Percentiles rank a stretch among this genome's conserved stretches.
Conservation (phyloP, 23 red algal species). For the Agarophyton chilense region DNA sequence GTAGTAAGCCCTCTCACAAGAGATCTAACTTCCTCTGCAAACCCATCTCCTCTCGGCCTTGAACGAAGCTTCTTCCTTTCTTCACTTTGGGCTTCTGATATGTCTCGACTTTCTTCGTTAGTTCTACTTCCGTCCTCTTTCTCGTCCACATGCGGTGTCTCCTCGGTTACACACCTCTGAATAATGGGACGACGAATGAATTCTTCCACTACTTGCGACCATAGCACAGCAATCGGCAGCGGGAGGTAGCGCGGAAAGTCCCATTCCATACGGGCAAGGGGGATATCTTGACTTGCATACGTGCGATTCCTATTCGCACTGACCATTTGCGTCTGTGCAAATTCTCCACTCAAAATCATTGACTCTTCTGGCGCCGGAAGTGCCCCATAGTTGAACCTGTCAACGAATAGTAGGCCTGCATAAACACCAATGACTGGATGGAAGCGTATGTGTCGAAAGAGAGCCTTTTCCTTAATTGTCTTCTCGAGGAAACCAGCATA, state of each 20-base stretch:
- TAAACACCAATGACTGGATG: slow-evolving; percentile 77
- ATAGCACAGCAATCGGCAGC: slow-evolving; percentile 51
- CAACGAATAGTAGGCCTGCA: slow-evolving; percentile 74
- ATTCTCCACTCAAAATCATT: slow-evolving; percentile 65
- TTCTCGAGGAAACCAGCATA: slow-evolving; percentile 82
- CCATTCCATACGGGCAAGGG: slow-evolving; percentile 70
- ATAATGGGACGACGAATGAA: slow-evolving; percentile 71
- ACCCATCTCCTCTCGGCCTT: slow-evolving; percentile 63
- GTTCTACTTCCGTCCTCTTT: neutral
- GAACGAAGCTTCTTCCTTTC: slow-evolving; percentile 1
- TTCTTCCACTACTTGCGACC: slow-evolving; percentile 74
- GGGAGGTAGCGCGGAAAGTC: slow-evolving; percentile 81
- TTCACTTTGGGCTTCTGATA: neutral
- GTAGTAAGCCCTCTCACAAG: slow-evolving; percentile 35
- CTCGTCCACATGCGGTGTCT: neutral
- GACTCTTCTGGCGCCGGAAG: slow-evolving; percentile 76
- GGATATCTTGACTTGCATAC: slow-evolving; percentile 54
- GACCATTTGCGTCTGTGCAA: slow-evolving; percentile 2
- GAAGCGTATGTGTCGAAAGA: slow-evolving; percentile 80
- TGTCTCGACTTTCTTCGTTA: slow-evolving; percentile 4
- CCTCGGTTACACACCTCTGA: slow-evolving; percentile 21
- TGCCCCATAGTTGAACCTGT: slow-evolving; percentile 83
- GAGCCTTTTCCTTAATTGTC: slow-evolving; percentile 67
- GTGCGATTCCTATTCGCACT: neutral
- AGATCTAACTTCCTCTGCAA: slow-evolving; percentile 51